Evolutionary conservation across 1,284 basidiomycete genomes (phyloP), one percentile per base, ranked within the genome.

Genomic region (Cutaneotrichosporon curvatum): DNA sequence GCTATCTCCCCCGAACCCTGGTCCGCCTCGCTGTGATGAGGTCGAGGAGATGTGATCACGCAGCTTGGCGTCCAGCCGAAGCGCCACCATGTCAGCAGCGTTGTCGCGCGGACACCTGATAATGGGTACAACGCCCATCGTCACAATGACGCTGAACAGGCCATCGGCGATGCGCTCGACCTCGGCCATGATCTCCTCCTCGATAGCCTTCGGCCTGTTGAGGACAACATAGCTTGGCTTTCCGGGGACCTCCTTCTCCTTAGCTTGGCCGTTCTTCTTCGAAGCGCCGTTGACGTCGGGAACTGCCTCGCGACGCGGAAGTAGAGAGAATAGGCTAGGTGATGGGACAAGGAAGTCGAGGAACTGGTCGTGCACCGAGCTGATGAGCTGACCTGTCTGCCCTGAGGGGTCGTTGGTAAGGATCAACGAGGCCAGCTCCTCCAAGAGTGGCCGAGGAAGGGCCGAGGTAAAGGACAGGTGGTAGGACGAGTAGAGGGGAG

Each of bases 1-100:
- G 28, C 68, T 71, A 50, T 88, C 45, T 78, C 84, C 33, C 79
- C 53, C 75, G 66, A 89, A 87, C 35, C 85, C 74, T 22, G 54
- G 46, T 11, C 67, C 60, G 21, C 66, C 57, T 22, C 67, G 46
- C 58, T 71, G 61, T 62, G 81, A 79, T 10, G 85, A 76, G 4
- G 85, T 82, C 2, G 88, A 80, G 7, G 84, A 83, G 20, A 94
- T 77, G 43, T 91, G 89, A 64, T 98, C 92, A 40, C 92, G 78
- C 56, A 98, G 84, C 71, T 89, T 91, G 21, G 82, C 80, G 62
- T 98, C 95, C 6, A 99, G 77, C 68, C 90, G 96, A 68, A 91
- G 85, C 2, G 92, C 91, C 2, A 98, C 84, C 86, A 97, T 95
- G 71, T 99, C 95, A 16, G 94, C 94, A 3, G 95, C 95, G 68